phyloP scores from a whole-genome alignment of 495 filamentous ascomycete species.

The Astrothelium subdiscretum region DNA sequence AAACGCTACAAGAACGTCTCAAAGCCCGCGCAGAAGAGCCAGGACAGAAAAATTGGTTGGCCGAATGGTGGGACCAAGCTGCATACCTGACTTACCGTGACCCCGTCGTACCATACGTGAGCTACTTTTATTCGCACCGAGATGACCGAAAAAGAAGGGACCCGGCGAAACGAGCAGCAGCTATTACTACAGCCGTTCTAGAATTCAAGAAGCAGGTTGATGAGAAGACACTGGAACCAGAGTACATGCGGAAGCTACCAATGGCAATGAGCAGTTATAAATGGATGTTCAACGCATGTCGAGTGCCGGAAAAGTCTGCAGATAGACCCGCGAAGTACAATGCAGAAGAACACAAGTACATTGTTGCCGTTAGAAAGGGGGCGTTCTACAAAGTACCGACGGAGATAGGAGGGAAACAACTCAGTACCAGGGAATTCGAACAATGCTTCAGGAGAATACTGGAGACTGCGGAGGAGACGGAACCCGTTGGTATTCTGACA shows the following conservation, averaged over 20 bases:
- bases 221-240: slow-evolving; percentile 71
- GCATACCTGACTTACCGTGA: slow-evolving; percentile 91
- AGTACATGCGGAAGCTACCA: slow-evolving; percentile 93
- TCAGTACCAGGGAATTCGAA: slow-evolving; percentile 82
- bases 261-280: slow-evolving; percentile 96
- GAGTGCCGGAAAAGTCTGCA: slow-evolving; percentile 68
- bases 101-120: slow-evolving; percentile 95
- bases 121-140: slow-evolving; percentile 97
- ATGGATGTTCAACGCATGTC: slow-evolving; percentile 97
- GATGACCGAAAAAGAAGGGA: slow-evolving; percentile 82
- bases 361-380: slow-evolving; percentile 85
- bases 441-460: slow-evolving; percentile 78
- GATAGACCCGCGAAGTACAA: slow-evolving; percentile 80
- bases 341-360: slow-evolving; percentile 63
- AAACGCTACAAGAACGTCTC: slow-evolving; percentile 79
- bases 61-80: slow-evolving; percentile 93
- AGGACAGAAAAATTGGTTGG: slow-evolving; percentile 82
- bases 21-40: slow-evolving; percentile 72
- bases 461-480: slow-evolving; percentile 54
- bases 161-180: slow-evolving; percentile 86
- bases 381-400: slow-evolving; percentile 84
- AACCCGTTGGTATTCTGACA: slow-evolving; percentile 76
- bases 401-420: slow-evolving; percentile 63
- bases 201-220: slow-evolving; percentile 95
- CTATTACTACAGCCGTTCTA: slow-evolving; percentile 69